Evolutionary conservation across 1,284 basidiomycete species (phyloP).

Genomic region (Inonotus obliquus): DNA sequence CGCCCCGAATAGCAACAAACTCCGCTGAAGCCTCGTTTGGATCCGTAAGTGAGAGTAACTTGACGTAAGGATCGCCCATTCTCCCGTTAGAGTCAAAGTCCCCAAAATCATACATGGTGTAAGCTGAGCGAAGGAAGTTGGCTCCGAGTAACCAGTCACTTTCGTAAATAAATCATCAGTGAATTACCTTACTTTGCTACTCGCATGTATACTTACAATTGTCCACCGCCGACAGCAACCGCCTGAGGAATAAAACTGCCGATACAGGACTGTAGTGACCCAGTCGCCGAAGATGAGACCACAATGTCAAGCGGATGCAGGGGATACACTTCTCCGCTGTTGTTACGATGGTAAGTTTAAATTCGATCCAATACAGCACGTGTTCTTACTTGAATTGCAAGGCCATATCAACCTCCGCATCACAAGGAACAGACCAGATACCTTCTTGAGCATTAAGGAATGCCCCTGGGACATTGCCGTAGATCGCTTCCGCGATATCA

Average conservation of each 20-base stretch:
- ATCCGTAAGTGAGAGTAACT: conserved; percentile 62
- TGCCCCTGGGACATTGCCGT: conserved; percentile 56
- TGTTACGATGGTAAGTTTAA: conserved; percentile 12
- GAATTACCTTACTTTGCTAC: neutral
- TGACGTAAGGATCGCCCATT: conserved; percentile 72
- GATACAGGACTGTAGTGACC: conserved; percentile 40
- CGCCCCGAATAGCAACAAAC: conserved; percentile 63
- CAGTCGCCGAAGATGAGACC: conserved; percentile 37
- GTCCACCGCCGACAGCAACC: conserved; percentile 47
- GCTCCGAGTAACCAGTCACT: conserved; percentile 82
- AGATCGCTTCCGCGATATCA: conserved; percentile 61
- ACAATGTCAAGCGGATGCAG: conserved; percentile 72
- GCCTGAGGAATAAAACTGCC: conserved; percentile 68
- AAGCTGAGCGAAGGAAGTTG: conserved; percentile 77
- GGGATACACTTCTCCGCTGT: conserved; percentile 61
- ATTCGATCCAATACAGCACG: neutral
- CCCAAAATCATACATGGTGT: conserved; percentile 84
- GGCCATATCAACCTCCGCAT: conserved; percentile 66
- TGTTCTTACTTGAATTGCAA: conserved; percentile 62
- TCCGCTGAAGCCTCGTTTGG: conserved; percentile 63
- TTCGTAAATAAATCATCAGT: neutral
- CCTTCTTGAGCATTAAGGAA: conserved; percentile 43
- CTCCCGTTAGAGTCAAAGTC: conserved; percentile 59
- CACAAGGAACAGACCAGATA: conserved; percentile 68
- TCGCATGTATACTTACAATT: conserved; percentile 50